Conservation (phyloP, 176 grass and related monocot species). For the Stipa capillata region DNA sequence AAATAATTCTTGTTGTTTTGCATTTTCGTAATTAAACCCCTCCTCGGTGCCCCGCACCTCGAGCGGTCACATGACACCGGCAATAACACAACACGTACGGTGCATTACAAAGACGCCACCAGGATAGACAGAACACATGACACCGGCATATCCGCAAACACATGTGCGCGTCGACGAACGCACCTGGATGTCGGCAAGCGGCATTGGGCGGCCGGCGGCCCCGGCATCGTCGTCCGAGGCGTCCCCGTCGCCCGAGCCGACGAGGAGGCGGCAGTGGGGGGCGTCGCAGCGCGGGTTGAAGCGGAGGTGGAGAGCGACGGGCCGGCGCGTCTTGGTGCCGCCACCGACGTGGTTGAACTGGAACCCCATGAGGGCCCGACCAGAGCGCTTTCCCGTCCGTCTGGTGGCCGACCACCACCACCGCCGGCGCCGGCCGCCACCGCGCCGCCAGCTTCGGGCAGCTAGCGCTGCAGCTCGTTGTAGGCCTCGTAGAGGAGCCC, state of each 20-base stretch:
- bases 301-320: constrained; percentile 75
- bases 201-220: constrained; percentile 28
- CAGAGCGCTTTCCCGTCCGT: constrained; percentile 94
- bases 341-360: constrained; percentile 97
- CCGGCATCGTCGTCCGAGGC: not conserved
- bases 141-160: constrained; percentile 23
- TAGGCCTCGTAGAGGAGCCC: constrained; percentile 87
- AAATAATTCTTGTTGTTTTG: too few species aligned
- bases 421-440: constrained; percentile 55
- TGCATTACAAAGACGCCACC: not conserved
- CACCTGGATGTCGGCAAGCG: constrained; percentile 81
- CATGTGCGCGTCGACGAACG: not conserved
- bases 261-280: constrained; percentile 56
- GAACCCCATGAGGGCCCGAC: constrained; percentile 92
- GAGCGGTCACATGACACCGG: not conserved
- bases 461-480: constrained; percentile 76
- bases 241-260: not conserved
- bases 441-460: constrained; percentile 46
- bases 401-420: constrained; percentile 83
- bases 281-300: constrained; percentile 58
- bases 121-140: not conserved
- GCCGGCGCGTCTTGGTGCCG: constrained; percentile 80
- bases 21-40: too few species aligned
- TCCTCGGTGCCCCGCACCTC: too few species aligned
- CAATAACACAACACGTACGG: constrained; percentile 16